A percentile compares a stretch with the other conserved stretches of the same genome.
Evolutionary conservation across 768 basidiomycete species (phyloP).

Genomic region (Tylopilus sp.): DNA sequence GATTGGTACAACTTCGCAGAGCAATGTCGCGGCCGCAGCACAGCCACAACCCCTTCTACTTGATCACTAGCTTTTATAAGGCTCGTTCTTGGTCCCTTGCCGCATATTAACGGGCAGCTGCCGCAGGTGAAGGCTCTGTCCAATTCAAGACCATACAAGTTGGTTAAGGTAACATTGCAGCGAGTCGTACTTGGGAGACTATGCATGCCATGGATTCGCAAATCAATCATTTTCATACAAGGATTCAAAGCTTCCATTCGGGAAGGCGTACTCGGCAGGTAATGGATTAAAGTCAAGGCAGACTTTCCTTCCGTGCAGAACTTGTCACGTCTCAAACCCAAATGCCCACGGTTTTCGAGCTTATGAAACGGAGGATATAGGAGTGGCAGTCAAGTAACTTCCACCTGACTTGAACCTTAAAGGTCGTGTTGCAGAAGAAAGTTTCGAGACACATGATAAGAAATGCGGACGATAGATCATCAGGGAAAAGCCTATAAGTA

Average conservation of each 20-base stretch:
- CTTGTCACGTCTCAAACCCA: not conserved
- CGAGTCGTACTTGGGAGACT: not conserved
- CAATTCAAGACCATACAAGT: not conserved
- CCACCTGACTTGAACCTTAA: too few species aligned
- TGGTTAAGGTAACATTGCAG: not conserved
- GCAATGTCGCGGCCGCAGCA: not conserved
- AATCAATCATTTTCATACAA: not conserved
- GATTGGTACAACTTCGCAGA: not conserved
- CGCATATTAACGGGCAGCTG: not conserved
- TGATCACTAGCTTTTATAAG: slow-evolving; percentile 1
- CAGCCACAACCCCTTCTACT: not conserved
- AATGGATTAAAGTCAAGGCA: not conserved
- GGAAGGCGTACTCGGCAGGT: not conserved
- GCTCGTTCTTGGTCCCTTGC: not conserved
- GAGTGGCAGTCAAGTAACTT: not conserved
- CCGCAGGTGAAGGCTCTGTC: not conserved
- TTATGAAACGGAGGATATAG: not conserved
- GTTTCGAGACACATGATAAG: too few species aligned
- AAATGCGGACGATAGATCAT: too few species aligned
- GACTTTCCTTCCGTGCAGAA: not conserved
- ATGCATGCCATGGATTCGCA: not conserved
- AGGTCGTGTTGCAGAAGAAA: too few species aligned
- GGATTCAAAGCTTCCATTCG: not conserved
- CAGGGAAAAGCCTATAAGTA: too few species aligned
- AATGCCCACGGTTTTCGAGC: too few species aligned